Evolutionary conservation across 352 stramenopile genomes (phyloP), one percentile per base, ranked within the genome.

Genomic region (Globisporangium lucens): DNA sequence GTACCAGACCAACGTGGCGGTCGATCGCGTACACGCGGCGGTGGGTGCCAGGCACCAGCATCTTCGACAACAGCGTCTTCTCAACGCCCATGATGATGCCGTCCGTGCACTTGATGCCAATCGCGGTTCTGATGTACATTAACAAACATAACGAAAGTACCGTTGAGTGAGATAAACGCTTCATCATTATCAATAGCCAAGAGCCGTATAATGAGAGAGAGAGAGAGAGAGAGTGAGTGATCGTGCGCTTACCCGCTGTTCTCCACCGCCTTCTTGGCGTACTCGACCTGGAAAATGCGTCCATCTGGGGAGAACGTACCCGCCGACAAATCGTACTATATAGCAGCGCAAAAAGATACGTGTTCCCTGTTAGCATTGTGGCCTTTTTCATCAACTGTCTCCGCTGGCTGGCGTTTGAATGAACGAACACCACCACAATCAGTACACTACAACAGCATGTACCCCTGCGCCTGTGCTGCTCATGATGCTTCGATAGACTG

Each of bases 281-380:
- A 99, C 74, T 99, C 97, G 56, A 99, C 94, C 85, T 99, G 97
- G 76, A 99, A 99, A 72, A 99, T 98, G 56, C 97, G 95, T 46
- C 97, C 97, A 75, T 99, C 97, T 27, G 97, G 97, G 63, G 93
- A 98, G 82, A 99, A 99, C 61, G 97, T 99, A 29, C 86, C 87
- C 63, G 83, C 82, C 33, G 89, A 94, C 70, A 91, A 91, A 80
- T 96, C 89, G 75, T 96, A 96, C 72, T 90, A 70, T 33, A 24
- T 24, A 24, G 35, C 15, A 22, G 61, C 15, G 57, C 29, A 61
- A 0, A 49, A 60, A 13, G 22, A 63, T 33, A 33, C 29, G 17
- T n/a, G 38, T 35, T 33, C 17, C 8, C 3, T 46, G 27, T 58
- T n/a, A 38, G 27, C 27, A 6, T 17, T 33, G 8, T 47, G 9